Conservation (phyloP, 2,329 filamentous ascomycete genomes). For the Neonectria sp. region DNA sequence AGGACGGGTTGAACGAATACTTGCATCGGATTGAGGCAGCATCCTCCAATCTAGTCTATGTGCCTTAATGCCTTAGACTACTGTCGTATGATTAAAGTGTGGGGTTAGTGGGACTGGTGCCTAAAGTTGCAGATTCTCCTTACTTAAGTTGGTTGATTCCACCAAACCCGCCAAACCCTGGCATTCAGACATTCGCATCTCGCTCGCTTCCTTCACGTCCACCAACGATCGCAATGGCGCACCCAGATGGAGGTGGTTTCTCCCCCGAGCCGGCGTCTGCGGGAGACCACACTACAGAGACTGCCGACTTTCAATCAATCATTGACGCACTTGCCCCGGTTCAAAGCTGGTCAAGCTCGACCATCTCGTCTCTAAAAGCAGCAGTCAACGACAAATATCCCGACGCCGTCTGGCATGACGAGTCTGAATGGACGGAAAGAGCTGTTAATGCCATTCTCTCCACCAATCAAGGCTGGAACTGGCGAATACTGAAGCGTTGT, state of each 20-base stretch:
- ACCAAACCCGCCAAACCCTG: not conserved
- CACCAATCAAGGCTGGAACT: not conserved
- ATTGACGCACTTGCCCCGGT: not conserved
- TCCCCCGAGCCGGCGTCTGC: not conserved
- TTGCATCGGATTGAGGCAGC: no score
- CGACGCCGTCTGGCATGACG: not conserved
- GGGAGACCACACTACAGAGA: not conserved
- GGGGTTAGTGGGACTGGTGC: no score
- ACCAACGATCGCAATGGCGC: not conserved
- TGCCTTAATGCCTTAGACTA: no score
- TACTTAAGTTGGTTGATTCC: no score
- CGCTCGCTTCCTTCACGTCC: not conserved
- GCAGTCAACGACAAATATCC: not conserved
- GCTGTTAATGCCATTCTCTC: not conserved
- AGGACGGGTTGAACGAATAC: no score
- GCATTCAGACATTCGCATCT: not conserved
- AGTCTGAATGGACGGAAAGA: not conserved
- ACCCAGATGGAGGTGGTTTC: not conserved
- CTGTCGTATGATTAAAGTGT: no score
- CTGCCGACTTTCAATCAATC: not conserved
- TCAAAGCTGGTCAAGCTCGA: slow-evolving; percentile 1
- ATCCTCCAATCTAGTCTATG: no score
- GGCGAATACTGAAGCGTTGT: not conserved
- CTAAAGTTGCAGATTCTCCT: no score
- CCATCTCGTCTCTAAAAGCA: not conserved